Evolutionary conservation across 169 alveolate genomes (phyloP), one percentile per base, ranked within the genome.

Genomic region (Babesia bovis): DNA sequence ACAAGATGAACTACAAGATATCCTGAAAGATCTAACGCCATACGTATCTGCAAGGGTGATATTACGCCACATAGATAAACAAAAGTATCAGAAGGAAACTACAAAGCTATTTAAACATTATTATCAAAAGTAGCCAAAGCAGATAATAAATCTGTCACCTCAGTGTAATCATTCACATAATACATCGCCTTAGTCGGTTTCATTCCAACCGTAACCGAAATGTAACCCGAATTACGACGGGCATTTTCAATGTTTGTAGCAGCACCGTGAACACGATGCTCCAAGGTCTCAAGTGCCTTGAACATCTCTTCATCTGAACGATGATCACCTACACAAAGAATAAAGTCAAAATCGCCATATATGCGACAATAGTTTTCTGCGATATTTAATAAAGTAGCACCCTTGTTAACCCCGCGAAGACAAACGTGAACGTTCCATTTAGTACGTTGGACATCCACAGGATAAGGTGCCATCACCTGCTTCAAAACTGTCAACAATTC

Each of bases 401-500:
- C 87, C 59, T 79, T 79, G 56, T 49, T 60, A 3, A 69, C 42
- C n/a, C 87, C 87, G 44, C 57, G 55, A n/a, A 45, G 60, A 13
- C 63, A 19, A 1, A 79, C 83, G 52, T 59, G 52, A 7, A 79
- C 67, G 71, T 71, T 32, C 55, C 87, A 57, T 61, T 70, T 79
- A 25, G 61, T 66, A 42, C 84, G 28, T 10, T 69, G 82, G 0
- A 85, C 90, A 26, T 85, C 84, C 13, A 85, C 92, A 10, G 92
- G 91, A 35, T 65, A 85, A 4, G 71, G 59, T n/a, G 65, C 2
- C 81, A 77, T 66, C n/a, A 57, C 17, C 28, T 51, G 65, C 36
- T 63, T 77, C 25, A 85, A 83, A 30, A 78, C 72, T 15, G 67
- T 36, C 45, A 84, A 77, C 45, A 92, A 82, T 59, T 92, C 96